A percentile compares a stretch with the other conserved stretches of the same genome.
Conservation (phyloP, 2,329 filamentous ascomycete species). For the Cladosporium sp. region DNA sequence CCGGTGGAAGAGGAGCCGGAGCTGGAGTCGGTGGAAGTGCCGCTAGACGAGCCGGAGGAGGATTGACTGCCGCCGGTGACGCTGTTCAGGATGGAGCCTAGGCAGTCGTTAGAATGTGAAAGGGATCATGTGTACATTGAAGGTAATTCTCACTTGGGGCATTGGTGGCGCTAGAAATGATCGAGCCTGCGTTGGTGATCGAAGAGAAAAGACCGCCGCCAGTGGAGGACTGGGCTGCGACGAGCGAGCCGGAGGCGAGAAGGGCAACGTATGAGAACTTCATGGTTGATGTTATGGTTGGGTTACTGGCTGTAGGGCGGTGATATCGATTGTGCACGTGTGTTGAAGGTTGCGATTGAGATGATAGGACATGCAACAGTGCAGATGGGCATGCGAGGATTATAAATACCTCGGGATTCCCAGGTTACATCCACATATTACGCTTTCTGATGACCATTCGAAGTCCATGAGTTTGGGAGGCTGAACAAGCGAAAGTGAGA, state of each 20-base stretch:
- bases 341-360: neutral
- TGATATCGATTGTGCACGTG: neutral
- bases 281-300: neutral
- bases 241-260: conserved; percentile 1
- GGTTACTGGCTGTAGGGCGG: too few relatives aligned
- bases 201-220: conserved; percentile 2
- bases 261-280: conserved; percentile 1
- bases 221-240: neutral
- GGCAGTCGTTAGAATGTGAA: neutral
- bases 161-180: conserved; percentile 7
- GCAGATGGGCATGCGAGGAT: neutral
- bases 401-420: neutral
- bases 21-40: neutral
- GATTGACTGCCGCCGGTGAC: conserved; percentile 1
- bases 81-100: conserved; percentile 9
- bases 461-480: neutral
- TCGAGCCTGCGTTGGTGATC: conserved; percentile 8
- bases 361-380: neutral
- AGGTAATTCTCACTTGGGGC: neutral
- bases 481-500: neutral
- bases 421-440: neutral
- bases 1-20: neutral
- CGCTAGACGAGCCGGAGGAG: neutral
- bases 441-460: neutral
- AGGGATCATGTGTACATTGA: neutral